phyloP scores from a whole-genome alignment of 1,139 yeast genomes.

The Maudiozyma humilis region DNA sequence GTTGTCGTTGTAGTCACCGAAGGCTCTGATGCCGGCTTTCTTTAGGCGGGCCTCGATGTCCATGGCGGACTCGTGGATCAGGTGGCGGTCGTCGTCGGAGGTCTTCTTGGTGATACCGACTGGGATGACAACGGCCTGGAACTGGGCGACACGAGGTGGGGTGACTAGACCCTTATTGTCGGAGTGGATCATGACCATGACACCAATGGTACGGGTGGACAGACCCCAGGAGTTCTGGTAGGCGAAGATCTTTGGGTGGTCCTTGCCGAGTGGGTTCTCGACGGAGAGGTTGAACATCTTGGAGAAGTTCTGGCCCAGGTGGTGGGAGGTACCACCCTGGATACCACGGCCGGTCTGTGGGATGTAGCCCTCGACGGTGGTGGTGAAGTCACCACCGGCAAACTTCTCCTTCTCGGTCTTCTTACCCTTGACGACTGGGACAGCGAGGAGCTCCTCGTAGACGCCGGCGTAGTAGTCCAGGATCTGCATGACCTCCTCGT shows the following conservation, averaged over 20 bases:
- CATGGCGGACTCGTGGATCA: conserved; percentile 62
- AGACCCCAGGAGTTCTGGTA: conserved; percentile 99
- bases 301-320: conserved; percentile 95
- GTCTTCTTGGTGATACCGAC: conserved; percentile 91
- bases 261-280: conserved; percentile 87
- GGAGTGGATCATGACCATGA: conserved; percentile 97
- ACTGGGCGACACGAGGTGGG: conserved; percentile 94
- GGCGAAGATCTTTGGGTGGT: conserved; percentile 77
- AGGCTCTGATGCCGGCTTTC: conserved; percentile 58
- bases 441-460: conserved; percentile 88
- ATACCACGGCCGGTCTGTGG: conserved; percentile 99
- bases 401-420: conserved; percentile 97
- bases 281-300: conserved; percentile 95
- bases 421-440: conserved; percentile 90
- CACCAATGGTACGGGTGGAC: conserved; percentile 97
- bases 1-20: conserved; percentile 84
- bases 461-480: conserved; percentile 78
- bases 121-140: conserved; percentile 87
- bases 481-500: conserved; percentile 75
- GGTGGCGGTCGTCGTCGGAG: conserved; percentile 60
- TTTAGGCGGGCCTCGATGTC: conserved; percentile 53
- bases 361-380: conserved; percentile 93
- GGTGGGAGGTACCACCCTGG: conserved; percentile 98
- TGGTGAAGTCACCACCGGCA: conserved; percentile 95
- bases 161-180: conserved; percentile 97